Conservation (phyloP, 331 rosid genomes). For the Spiraea crenata region DNA sequence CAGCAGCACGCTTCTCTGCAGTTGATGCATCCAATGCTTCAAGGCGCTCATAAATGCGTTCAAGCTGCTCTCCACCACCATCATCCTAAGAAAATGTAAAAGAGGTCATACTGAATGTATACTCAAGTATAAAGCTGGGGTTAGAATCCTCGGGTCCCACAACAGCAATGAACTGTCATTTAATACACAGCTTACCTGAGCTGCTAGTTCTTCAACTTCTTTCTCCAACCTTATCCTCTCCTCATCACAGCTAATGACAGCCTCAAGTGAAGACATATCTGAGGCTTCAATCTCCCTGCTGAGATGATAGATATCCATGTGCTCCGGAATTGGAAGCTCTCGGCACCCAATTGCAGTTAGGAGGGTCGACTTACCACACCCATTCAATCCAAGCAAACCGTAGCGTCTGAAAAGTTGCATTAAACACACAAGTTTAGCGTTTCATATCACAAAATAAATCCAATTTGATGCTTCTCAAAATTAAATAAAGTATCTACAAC, state of each 20-base stretch:
- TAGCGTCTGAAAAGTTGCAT: constrained; percentile 61
- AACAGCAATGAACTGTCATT: neutral
- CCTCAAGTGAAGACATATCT: constrained; percentile 90
- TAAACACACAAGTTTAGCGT: constrained; percentile 14
- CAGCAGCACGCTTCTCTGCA: constrained; percentile 99
- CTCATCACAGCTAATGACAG: constrained; percentile 91
- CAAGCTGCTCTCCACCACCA: constrained; percentile 95
- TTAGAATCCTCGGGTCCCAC: too few species aligned
- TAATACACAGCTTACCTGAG: constrained; percentile 54
- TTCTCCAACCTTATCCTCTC: constrained; percentile 84
- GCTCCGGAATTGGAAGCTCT: constrained; percentile 98
- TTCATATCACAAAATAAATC: neutral
- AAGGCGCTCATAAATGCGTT: constrained; percentile 82
- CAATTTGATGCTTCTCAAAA: neutral
- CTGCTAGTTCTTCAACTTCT: constrained; percentile 80
- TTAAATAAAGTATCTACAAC: constrained; percentile 17
- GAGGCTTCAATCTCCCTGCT: constrained; percentile 95
- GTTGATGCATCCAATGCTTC: constrained; percentile 94
- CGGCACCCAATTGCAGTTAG: constrained; percentile 80
- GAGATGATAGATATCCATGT: constrained; percentile 97
- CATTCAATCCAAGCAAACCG: constrained; percentile 96
- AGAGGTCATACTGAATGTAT: neutral
- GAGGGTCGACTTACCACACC: constrained; percentile 96
- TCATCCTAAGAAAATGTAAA: constrained; percentile 54
- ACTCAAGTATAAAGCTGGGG: neutral